phyloP scores from a whole-genome alignment of 2,329 filamentous ascomycete species.

The Graphilbum fragrans region DNA sequence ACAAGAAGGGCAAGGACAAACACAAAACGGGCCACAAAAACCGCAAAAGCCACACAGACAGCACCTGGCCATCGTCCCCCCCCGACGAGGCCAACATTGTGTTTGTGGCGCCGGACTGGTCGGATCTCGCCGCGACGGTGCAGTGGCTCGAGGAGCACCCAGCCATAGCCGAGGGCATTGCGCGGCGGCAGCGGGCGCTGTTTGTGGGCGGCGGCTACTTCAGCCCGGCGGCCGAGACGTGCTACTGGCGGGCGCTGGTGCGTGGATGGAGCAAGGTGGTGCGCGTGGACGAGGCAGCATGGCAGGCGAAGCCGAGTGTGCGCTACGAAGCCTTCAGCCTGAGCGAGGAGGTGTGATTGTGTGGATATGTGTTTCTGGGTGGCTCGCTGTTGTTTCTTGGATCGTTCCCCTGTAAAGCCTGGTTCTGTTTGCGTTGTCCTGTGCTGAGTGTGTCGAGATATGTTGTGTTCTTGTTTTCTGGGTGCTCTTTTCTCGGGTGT shows the following conservation, averaged over 20 bases:
- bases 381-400: too few relatives aligned
- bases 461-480: too few relatives aligned
- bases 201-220: conserved; percentile 32
- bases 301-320: conserved; percentile 20
- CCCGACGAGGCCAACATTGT: conserved; percentile 30
- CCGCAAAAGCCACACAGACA: too few relatives aligned
- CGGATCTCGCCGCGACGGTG: conserved; percentile 33
- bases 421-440: too few relatives aligned
- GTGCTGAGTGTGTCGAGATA: too few relatives aligned
- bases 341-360: conserved; percentile 14
- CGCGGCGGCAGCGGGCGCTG: conserved; percentile 29
- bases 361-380: too few relatives aligned
- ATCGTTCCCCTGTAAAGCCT: neutral
- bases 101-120: conserved; percentile 39
- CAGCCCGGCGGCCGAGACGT: conserved; percentile 36
- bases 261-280: conserved; percentile 33
- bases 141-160: conserved; percentile 31
- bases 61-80: conserved; percentile 28
- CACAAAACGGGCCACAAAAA: conserved; percentile 12
- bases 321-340: conserved; percentile 27
- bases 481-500: too few relatives aligned
- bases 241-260: conserved; percentile 39
- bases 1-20: neutral
- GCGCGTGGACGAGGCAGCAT: conserved; percentile 20
- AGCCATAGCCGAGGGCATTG: conserved; percentile 31